These are phyloP conservation scores for Coleophoma crateriformis DNA, from an alignment of 2,329 filamentous ascomycete species.

Conservation along the genomic window DNA sequence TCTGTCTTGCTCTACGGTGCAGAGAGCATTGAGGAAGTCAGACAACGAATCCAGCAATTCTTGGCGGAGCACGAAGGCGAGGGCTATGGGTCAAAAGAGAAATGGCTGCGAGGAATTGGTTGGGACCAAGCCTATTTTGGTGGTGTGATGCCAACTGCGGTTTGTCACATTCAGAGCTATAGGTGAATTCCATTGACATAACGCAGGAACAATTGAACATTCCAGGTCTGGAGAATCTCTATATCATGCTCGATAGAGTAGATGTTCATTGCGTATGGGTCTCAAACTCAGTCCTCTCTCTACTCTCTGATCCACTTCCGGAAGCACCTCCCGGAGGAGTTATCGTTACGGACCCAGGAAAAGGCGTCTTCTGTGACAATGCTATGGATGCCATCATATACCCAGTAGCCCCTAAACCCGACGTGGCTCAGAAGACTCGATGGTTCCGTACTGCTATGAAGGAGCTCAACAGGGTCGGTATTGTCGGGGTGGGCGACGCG, in stretches of 20 bases:
- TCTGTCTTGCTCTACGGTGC: slow-evolving; percentile 60
- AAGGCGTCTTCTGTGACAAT: slow-evolving; percentile 69
- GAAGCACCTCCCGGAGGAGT: slow-evolving; percentile 56
- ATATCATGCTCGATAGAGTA: slow-evolving; percentile 65
- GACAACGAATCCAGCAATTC: slow-evolving; percentile 45
- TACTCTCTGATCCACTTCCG: slow-evolving; percentile 45
- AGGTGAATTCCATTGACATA: neutral
- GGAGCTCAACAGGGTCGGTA: slow-evolving; percentile 56
- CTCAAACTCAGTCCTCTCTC: slow-evolving; percentile 54
- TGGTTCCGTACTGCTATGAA: slow-evolving; percentile 56
- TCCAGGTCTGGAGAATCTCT: slow-evolving; percentile 36
- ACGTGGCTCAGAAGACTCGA: slow-evolving; percentile 41
- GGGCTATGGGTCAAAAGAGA: slow-evolving; percentile 39
- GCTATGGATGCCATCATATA: slow-evolving; percentile 57
- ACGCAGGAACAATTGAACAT: slow-evolving; percentile 47
- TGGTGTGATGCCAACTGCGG: slow-evolving; percentile 55
- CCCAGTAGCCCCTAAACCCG: slow-evolving; percentile 51
- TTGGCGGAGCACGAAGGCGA: slow-evolving; percentile 40
- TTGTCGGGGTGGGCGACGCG: slow-evolving; percentile 66
- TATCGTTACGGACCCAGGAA: slow-evolving; percentile 52
- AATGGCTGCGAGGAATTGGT: slow-evolving; percentile 63
- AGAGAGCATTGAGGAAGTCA: slow-evolving; percentile 47
- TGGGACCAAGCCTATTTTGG: slow-evolving; percentile 66
- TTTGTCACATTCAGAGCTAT: neutral
- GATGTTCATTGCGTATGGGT: slow-evolving; percentile 69